Evolutionary conservation across 2,329 filamentous ascomycete species (phyloP), one percentile per base, ranked within the genome.

Genomic region (Ceratocystis eucalypticola): DNA sequence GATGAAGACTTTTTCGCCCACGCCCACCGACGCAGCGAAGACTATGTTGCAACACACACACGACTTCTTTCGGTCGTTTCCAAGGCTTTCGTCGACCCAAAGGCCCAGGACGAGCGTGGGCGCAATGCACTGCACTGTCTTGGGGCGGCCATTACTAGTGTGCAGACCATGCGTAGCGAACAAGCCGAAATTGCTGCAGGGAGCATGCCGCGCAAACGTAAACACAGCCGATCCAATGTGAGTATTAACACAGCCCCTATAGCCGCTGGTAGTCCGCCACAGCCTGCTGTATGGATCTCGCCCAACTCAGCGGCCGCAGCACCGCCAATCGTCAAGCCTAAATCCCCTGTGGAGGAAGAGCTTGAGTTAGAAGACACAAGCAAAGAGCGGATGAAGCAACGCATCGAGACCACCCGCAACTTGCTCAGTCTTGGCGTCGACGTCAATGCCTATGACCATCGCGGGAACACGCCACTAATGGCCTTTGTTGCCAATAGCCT

Each of bases 81-180:
- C 0, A 28, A 44, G 4, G 72, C 73, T 0, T 57, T 61, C 0
- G 4, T 46, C 0, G 62, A 72, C 2, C 72, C 73, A 0, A 25
- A 10, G 0, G 44, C 69, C 0, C 72, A 76, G 53, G 78, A 81
- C 69, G 48, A 72, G 1, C 72, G 77, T 4, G 82, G 82, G 4
- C 79, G 81, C 25, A 85, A 85, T 68, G 82, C 78, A 7, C 74
- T 85, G 17, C 82, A 85, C 69, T 83, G 81, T 68, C 77, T 85
- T n/a, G 82, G 82, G 1, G 78, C 80, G 68, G 80, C 79, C 5
- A 77, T 78, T n/a, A 72, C 84, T 1, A 77, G 77, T 69, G 65
- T 73, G 41, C 72, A 73, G 3, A 76, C 74, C 25, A 68, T 57
- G 45, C 46, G 37, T 22, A 33, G 48, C 22, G 66, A 67, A 41